These are phyloP conservation scores for Corrigiola litoralis DNA, from an alignment of 179 eudicot species.

Conservation along the genomic window DNA sequence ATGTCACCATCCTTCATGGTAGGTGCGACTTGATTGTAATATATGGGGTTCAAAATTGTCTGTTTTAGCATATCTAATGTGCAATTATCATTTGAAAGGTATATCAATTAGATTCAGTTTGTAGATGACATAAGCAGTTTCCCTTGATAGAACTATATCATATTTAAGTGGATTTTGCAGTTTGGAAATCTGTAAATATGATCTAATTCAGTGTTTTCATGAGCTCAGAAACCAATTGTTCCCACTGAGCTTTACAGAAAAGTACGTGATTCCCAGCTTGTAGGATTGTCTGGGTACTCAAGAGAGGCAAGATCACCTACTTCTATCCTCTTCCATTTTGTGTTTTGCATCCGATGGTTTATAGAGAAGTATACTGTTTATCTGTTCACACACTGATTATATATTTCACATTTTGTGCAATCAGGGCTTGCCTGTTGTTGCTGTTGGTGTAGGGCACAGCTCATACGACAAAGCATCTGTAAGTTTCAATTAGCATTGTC, in stretches of 20 bases:
- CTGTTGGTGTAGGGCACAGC: conserved; percentile 89
- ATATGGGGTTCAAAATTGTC: too few species aligned
- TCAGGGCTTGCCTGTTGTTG: conserved; percentile 90
- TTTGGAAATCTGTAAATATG: not conserved
- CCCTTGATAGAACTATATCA: not conserved
- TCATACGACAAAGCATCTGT: conserved; percentile 95
- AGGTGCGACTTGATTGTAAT: not conserved
- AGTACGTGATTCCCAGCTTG: conserved; percentile 72
- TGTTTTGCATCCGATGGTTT: not conserved
- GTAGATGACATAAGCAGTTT: too few species aligned
- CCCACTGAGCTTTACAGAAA: conserved; percentile 67
- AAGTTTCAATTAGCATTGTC: conserved; percentile 30
- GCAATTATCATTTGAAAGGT: too few species aligned
- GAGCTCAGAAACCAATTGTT: conserved; percentile 72
- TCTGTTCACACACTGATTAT: not conserved
- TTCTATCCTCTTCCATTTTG: not conserved
- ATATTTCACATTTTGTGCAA: conserved; percentile 5
- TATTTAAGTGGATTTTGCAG: not conserved
- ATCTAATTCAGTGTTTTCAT: conserved; percentile 12
- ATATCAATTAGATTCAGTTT: too few species aligned
- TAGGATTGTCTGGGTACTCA: conserved; percentile 80
- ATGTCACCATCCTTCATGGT: not conserved
- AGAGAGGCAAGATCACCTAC: conserved; percentile 48
- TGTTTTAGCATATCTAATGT: not conserved
- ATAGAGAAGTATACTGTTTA: not conserved